Percentiles rank a stretch among this genome's conserved stretches.
Evolutionary conservation across 164 flowering plant genomes (phyloP).

Genomic region (Magnolia kwangsiensis): DNA sequence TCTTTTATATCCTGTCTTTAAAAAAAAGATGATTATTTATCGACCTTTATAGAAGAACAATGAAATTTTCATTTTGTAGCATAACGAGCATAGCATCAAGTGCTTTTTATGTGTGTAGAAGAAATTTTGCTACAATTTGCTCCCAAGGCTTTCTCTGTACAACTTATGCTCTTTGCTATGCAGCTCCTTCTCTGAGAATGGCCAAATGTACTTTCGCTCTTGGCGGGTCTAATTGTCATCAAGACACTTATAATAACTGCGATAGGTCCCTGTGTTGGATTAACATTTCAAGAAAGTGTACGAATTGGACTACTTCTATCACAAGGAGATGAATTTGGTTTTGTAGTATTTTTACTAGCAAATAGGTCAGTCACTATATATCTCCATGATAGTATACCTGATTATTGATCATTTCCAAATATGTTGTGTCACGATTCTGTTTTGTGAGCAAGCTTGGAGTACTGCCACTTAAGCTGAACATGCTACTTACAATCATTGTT

Average conservation of each 20-base stretch:
- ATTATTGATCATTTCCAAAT: conserved; percentile 1
- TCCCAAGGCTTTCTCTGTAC: background rate
- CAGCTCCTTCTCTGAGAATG: conserved; percentile 93
- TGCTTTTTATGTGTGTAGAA: background rate
- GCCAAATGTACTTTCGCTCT: conserved; percentile 92
- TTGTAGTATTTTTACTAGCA: conserved; percentile 95
- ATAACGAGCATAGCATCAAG: background rate
- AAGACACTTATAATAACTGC: conserved; percentile 92
- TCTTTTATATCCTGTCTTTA: no score
- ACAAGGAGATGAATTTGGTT: conserved; percentile 97
- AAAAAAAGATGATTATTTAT: no score
- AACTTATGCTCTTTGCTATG: conserved; percentile 20
- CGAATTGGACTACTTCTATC: conserved; percentile 93
- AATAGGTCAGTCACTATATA: conserved; percentile 56
- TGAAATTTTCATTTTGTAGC: no score
- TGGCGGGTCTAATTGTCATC: conserved; percentile 81
- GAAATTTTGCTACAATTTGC: background rate
- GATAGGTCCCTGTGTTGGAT: conserved; percentile 94
- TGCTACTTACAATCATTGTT: conserved; percentile 92
- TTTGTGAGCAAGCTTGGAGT: conserved; percentile 79
- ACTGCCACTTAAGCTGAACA: conserved; percentile 94
- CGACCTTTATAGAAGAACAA: no score
- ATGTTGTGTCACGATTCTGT: conserved; percentile 2
- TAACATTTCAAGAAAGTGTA: conserved; percentile 78
- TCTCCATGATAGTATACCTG: conserved; percentile 1